Evolutionary conservation across 805 yeast genomes (phyloP), one percentile per base, ranked within the genome.

Genomic region (Myxozyma nipponensis): DNA sequence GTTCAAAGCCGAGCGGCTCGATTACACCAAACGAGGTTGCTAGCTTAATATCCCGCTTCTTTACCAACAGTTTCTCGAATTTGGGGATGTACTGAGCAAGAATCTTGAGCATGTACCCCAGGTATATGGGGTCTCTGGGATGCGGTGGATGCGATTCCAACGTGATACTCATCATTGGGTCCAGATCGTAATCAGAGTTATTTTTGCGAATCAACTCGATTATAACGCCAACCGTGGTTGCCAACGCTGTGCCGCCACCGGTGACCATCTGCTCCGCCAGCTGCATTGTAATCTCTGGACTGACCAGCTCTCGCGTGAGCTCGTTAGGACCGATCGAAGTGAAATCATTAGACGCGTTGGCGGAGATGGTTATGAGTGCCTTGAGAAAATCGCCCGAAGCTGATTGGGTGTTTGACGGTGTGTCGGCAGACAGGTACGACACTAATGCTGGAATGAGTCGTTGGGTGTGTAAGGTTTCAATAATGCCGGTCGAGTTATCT

Each of bases 301-400:
- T 83, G 13, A 90, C 97, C 28, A 93, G 74, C 66, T 91, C 91
- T 57, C 98, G 77, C 2, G 96, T 88, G 35, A 93, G 74, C 64
- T 88, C 96, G 64, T 93, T 93, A 1, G 98, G 98, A 1, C 98
- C 98, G 47, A 93, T 86, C 7, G 95, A 86, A 1, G 95, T 85
- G 56, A 86, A 90, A 51, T 88, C 88, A 40, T 88, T 85, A 52
- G 86, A 87, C 5, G 86, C 89, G 63, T 91, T 93, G 5, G 97
- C 96, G 39, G 96, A 87, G 28, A 93, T 86, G 2, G 97, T 84
- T 32, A 93, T 85, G 62, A 93, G 81, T 0, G 98, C 97, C 65
- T 93, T 93, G 46, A 93, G 72, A 64, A 93, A 93, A 65, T 93
- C 98, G 21, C 96, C 95, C 0, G 95, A 95, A 0, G 98, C 95